Percentiles rank a stretch among this genome's conserved stretches.
phyloP scores from a whole-genome alignment of 108 stramenopile species.

The Hondaea fermentalgiana region DNA sequence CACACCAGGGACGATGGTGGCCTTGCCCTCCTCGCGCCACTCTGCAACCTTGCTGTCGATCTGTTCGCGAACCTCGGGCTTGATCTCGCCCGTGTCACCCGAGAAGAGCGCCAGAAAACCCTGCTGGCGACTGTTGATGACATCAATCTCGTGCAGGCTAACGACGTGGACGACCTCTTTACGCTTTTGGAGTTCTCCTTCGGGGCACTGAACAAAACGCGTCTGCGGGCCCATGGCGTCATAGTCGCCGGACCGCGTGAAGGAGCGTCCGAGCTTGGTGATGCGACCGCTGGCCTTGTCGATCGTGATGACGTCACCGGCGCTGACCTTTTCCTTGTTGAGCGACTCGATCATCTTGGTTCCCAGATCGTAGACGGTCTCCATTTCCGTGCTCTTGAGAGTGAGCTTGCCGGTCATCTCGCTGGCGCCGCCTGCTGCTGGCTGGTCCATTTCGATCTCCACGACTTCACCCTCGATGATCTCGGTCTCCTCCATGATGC shows the following conservation, averaged over 20 bases:
- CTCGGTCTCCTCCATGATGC: slow-evolving; percentile 97
- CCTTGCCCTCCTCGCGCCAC: slow-evolving; percentile 94
- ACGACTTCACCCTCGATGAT: slow-evolving; percentile 99
- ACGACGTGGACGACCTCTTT: slow-evolving; percentile 92
- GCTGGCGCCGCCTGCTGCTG: slow-evolving; percentile 49
- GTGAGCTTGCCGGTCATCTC: slow-evolving; percentile 89
- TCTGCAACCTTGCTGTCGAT: slow-evolving; percentile 93
- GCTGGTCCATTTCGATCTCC: slow-evolving; percentile 77
- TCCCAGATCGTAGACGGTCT: slow-evolving; percentile 98
- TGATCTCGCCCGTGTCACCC: slow-evolving; percentile 97
- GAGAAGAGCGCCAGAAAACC: slow-evolving; percentile 97
- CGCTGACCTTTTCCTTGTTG: slow-evolving; percentile 86
- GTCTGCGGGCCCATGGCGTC: slow-evolving; percentile 97
- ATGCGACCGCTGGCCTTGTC: slow-evolving; percentile 95
- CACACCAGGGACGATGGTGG: slow-evolving; percentile 92
- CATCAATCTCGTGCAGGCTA: slow-evolving; percentile 96
- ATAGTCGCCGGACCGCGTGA: slow-evolving; percentile 84
- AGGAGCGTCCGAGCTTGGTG: slow-evolving; percentile 85
- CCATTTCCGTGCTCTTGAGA: slow-evolving; percentile 97
- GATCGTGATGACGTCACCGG: slow-evolving; percentile 98
- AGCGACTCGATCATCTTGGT: slow-evolving; percentile 98
- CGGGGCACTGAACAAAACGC: slow-evolving; percentile 94
- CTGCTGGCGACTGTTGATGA: slow-evolving; percentile 94
- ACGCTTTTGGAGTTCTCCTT: slow-evolving; percentile 95
- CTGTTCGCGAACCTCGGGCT: slow-evolving; percentile 86